A percentile compares a stretch with the other conserved stretches of the same genome.
Evolutionary conservation across 441 rosid genomes (phyloP).

Genomic region (Cnidoscolus chayamansa): DNA sequence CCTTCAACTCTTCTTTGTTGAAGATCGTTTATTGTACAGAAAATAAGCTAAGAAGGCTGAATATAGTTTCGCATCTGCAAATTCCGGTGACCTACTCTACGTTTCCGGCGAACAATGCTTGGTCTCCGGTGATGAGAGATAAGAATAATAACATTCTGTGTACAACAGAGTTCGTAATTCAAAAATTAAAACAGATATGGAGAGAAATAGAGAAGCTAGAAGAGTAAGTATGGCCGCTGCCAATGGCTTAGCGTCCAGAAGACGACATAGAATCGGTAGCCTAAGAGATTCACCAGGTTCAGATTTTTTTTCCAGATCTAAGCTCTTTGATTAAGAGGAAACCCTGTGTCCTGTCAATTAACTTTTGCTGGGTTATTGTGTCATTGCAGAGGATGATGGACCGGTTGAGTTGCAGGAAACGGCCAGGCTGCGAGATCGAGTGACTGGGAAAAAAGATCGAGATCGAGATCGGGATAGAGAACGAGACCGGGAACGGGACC

Average conservation of each 20-base stretch:
- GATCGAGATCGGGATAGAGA: constrained; percentile 24
- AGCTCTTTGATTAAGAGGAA: background rate
- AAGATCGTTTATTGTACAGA: constrained; percentile 22
- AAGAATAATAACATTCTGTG: constrained; percentile 17
- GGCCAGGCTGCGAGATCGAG: constrained; percentile 79
- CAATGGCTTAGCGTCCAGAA: constrained; percentile 58
- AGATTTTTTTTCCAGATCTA: constrained; percentile 37
- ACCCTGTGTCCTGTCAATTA: constrained; percentile 12
- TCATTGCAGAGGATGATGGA: constrained; percentile 65
- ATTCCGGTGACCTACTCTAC: constrained; percentile 19
- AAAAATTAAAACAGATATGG: constrained; percentile 43
- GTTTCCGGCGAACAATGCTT: constrained; percentile 30
- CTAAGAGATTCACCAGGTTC: constrained; percentile 90
- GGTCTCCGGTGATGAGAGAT: constrained; percentile 44
- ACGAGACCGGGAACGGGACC: constrained; percentile 42
- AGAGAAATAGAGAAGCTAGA: constrained; percentile 82
- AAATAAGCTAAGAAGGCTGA: constrained; percentile 10
- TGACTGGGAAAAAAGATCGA: constrained; percentile 59
- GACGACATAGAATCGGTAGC: constrained; percentile 66
- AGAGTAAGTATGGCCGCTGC: constrained; percentile 67
- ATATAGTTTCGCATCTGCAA: constrained; percentile 2
- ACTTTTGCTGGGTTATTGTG: constrained; percentile 1
- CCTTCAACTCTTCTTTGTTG: constrained; percentile 25
- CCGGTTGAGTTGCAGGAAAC: constrained; percentile 67
- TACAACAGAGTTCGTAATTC: constrained; percentile 26